Evolutionary conservation across 2,329 filamentous ascomycete genomes (phyloP).

Genomic region (Fusarium subglutinans): DNA sequence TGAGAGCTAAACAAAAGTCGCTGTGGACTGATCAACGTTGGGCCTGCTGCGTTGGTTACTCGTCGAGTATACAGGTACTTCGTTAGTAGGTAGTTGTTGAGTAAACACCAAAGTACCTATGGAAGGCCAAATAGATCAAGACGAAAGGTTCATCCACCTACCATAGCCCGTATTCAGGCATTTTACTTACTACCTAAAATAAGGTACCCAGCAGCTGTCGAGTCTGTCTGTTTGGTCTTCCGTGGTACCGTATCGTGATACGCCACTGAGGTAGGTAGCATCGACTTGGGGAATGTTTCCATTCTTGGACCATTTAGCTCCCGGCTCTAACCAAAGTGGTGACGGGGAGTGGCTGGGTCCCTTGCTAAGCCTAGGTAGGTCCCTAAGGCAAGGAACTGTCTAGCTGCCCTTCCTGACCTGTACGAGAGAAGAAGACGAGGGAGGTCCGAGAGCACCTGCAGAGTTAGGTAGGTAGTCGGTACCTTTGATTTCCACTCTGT

Average conservation of each 20-base stretch:
- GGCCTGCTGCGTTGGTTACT: not conserved
- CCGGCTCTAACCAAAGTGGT: constrained; percentile 26
- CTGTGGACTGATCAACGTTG: not conserved
- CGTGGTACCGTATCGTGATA: not conserved
- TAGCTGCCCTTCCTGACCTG: not conserved
- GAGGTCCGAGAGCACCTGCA: constrained; percentile 2
- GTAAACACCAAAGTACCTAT: not conserved
- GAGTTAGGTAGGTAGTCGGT: constrained; percentile 5
- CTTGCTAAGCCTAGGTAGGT: not conserved
- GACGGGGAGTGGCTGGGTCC: constrained; percentile 26
- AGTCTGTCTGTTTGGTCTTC: not conserved
- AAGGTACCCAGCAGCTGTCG: not conserved
- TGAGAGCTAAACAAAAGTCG: not conserved
- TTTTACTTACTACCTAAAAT: not conserved
- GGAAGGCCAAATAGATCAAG: not conserved
- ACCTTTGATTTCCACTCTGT: constrained; percentile 10
- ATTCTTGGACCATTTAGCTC: constrained; percentile 36
- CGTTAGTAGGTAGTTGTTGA: not conserved
- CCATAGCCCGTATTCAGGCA: not conserved
- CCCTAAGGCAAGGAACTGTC: not conserved
- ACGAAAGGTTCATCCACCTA: not conserved
- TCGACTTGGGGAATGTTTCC: constrained; percentile 23
- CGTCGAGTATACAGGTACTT: not conserved
- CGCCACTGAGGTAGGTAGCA: constrained; percentile 33
- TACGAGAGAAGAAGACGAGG: not conserved